These are phyloP conservation scores for Viola pubescens DNA, from an alignment of 441 rosid genomes.

Conservation along the genomic window DNA sequence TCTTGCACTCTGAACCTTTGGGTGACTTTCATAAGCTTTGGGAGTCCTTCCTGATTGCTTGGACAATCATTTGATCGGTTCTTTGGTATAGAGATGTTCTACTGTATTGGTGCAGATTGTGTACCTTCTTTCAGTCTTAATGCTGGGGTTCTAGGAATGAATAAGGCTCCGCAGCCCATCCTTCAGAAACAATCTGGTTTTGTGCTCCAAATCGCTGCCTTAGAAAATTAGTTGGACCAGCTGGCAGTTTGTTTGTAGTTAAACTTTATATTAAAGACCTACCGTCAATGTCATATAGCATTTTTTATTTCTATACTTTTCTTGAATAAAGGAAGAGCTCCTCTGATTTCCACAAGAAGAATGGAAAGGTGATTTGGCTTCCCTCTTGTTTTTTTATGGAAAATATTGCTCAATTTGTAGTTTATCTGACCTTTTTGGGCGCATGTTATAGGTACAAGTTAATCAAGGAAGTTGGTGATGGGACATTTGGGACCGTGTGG, in stretches of 20 bases:
- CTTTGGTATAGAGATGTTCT: constrained; percentile 29
- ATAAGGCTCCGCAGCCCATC: constrained; percentile 47
- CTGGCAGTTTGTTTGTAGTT: constrained; percentile 22
- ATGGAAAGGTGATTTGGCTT: constrained; percentile 73
- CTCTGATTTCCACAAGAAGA: constrained; percentile 27
- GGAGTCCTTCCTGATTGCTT: constrained; percentile 28
- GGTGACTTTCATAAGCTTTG: constrained; percentile 29
- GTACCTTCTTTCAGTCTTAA: constrained; percentile 24
- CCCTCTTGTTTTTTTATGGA: background rate
- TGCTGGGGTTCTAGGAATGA: constrained; percentile 35
- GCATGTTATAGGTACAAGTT: constrained; percentile 56
- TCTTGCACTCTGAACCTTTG: constrained; percentile 30
- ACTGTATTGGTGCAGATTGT: constrained; percentile 13
- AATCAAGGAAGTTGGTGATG: constrained; percentile 91
- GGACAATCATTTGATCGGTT: constrained; percentile 24
- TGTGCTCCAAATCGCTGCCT: constrained; percentile 16
- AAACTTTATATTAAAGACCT: constrained; percentile 26
- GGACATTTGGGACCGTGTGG: constrained; percentile 98
- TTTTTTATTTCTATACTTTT: constrained; percentile 23
- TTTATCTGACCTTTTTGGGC: constrained; percentile 6
- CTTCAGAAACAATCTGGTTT: constrained; percentile 30
- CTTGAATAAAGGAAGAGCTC: constrained; percentile 45
- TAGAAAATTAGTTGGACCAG: constrained; percentile 33
- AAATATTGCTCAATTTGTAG: constrained; percentile 1
- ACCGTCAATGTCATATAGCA: constrained; percentile 32